A percentile compares a stretch with the other conserved stretches of the same genome.
These are phyloP conservation scores for Arctium lappa DNA, from an alignment of 129 eudicot genomes.

Conservation along the genomic window DNA sequence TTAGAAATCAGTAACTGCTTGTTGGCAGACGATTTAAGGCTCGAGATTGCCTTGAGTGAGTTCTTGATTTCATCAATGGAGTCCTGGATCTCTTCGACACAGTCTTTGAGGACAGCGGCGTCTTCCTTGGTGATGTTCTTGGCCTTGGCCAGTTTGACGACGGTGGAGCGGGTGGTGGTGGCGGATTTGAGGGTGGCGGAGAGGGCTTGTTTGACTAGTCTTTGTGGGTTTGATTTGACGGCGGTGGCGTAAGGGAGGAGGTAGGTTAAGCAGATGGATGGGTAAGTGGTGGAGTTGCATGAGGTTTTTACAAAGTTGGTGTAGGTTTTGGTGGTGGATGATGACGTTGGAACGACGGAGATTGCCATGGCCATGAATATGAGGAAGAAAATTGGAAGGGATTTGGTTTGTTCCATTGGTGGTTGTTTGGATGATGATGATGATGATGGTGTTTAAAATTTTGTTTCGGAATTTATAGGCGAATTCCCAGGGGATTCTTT, in stretches of 20 bases:
- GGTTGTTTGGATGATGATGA: not conserved
- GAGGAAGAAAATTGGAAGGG: conserved; percentile 8
- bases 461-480: conserved; percentile 7
- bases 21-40: conserved; percentile 11
- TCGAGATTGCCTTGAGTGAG: conserved; percentile 15
- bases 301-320: conserved; percentile 39
- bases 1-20: conserved; percentile 42
- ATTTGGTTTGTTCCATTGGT: conserved; percentile 9
- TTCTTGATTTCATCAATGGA: conserved; percentile 47
- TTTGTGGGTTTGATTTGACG: conserved; percentile 36
- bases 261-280: conserved; percentile 45
- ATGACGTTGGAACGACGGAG: not conserved
- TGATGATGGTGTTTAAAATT: not conserved
- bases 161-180: conserved; percentile 23
- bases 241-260: conserved; percentile 50
- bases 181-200: conserved; percentile 45
- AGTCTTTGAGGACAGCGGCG: conserved; percentile 43
- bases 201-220: conserved; percentile 50
- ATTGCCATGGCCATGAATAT: conserved; percentile 1
- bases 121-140: conserved; percentile 35
- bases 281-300: conserved; percentile 56
- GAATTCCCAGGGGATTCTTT: not conserved
- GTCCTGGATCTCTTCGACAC: conserved; percentile 52
- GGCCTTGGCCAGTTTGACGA: conserved; percentile 24
- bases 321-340: conserved; percentile 14